Conservation (phyloP, 116 monocot species). For the Thalassia testudinum region DNA sequence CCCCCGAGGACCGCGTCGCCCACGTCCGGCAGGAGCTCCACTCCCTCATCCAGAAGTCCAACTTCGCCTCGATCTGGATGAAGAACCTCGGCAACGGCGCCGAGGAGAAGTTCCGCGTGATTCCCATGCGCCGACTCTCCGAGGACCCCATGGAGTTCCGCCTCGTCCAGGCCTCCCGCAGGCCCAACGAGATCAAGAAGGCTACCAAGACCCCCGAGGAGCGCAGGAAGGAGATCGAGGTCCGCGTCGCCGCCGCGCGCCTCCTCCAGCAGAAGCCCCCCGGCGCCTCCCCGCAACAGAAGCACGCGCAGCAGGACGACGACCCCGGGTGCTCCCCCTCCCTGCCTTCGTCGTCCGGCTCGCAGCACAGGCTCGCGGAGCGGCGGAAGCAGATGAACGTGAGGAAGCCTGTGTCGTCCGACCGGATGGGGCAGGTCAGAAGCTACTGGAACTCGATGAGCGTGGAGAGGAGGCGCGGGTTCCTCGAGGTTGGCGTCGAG, state of each 20-base stretch:
- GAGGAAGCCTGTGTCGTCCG: slow-evolving; percentile 30
- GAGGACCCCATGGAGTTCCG: slow-evolving; percentile 75
- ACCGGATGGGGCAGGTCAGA: slow-evolving; percentile 44
- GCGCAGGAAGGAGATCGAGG: slow-evolving; percentile 88
- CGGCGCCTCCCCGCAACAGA: not conserved
- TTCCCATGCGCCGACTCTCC: slow-evolving; percentile 52
- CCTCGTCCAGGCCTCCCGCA: slow-evolving; percentile 29
- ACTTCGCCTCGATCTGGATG: slow-evolving; percentile 86
- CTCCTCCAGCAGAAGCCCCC: slow-evolving; percentile 40
- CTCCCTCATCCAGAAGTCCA: slow-evolving; percentile 67
- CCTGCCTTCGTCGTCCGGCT: slow-evolving; percentile 20
- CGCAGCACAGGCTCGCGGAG: slow-evolving; percentile 18
- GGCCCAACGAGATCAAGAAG: slow-evolving; percentile 89
- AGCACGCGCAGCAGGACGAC: slow-evolving; percentile 19
- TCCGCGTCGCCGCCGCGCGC: slow-evolving; percentile 68
- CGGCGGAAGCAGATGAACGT: slow-evolving; percentile 40
- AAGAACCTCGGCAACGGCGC: slow-evolving; percentile 38
- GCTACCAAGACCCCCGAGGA: slow-evolving; percentile 78
- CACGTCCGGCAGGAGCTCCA: slow-evolving; percentile 69
- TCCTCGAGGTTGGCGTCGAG: slow-evolving; percentile 28
- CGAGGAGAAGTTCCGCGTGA: slow-evolving; percentile 69
- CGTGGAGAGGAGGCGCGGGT: slow-evolving; percentile 24
- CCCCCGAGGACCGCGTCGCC: slow-evolving; percentile 32
- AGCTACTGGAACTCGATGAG: slow-evolving; percentile 64
- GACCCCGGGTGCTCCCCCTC: slow-evolving; percentile 3